Percentiles rank a stretch among this genome's conserved stretches.
These are phyloP conservation scores for Peronospora destructor DNA, from an alignment of 352 stramenopile genomes.

Conservation along the genomic window DNA sequence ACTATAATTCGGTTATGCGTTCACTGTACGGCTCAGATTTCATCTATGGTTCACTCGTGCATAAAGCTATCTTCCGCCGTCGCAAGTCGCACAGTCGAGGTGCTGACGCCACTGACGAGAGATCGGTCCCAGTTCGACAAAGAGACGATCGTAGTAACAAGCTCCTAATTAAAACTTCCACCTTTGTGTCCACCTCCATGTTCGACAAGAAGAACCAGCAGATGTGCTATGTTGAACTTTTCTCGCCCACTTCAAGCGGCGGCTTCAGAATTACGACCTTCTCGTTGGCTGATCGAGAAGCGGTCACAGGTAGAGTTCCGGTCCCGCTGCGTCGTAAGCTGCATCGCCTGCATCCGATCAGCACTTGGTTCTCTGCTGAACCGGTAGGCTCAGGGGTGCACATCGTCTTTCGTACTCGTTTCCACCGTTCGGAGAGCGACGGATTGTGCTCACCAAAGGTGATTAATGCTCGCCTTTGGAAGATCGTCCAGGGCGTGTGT, in stretches of 20 bases:
- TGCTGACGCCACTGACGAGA: not conserved
- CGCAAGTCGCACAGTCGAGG: conserved; percentile 1
- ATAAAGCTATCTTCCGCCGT: conserved; percentile 17
- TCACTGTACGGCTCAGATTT: conserved; percentile 36
- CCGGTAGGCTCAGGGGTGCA: conserved; percentile 19
- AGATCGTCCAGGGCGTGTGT: conserved; percentile 24
- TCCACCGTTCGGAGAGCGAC: conserved; percentile 16
- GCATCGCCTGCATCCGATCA: conserved; percentile 25
- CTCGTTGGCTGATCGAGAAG: conserved; percentile 20
- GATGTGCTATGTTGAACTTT: conserved; percentile 29
- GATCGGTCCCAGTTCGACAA: not conserved
- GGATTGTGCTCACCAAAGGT: conserved; percentile 21
- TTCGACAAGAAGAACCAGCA: conserved; percentile 37
- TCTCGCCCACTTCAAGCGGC: conserved; percentile 19
- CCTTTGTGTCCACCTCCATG: conserved; percentile 23
- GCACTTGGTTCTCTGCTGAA: conserved; percentile 22
- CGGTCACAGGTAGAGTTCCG: conserved; percentile 20
- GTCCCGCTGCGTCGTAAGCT: conserved; percentile 9
- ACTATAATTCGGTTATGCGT: conserved; percentile 38
- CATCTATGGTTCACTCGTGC: conserved; percentile 40
- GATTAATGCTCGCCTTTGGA: conserved; percentile 21
- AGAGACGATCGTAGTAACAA: conserved; percentile 8
- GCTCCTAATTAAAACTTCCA: conserved; percentile 28
- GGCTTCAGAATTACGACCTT: conserved; percentile 27
- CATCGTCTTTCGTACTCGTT: conserved; percentile 21